Base-by-base conservation (phyloP, 768 basidiomycete genomes). In the Pleurotus salmoneostramineus region DNA sequence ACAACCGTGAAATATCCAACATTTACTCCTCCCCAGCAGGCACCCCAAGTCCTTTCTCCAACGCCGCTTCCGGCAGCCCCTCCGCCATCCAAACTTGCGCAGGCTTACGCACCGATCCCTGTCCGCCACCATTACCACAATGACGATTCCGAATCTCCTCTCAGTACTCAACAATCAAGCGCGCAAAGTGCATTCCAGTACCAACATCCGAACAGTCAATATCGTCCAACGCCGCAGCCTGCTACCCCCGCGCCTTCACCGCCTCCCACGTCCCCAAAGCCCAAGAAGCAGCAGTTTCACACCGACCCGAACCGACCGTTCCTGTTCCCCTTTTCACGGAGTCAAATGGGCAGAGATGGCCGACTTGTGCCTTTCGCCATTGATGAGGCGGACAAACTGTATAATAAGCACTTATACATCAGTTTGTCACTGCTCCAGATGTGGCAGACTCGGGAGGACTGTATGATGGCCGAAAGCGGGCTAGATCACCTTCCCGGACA, bases 281-380 rank as follows among this genome's bases (percentile, higher is more conserved):
- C 92, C 7, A 99, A 99, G 77, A 98, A 98, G 69, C 96, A 96
- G 68, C 93, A 96, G 68, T 99, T 93, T 69, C 97, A 98, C 68
- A 99, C 97, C 0, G 97, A 99, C 71, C 97, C 95, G 68, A 85
- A 76, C 47, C 81, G 91, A 10, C 96, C 97, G 1, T 99, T 98
- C 69, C 74, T 98, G 60, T 95, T 99, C 69, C 97, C 97, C 0
- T 99, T 97, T 69, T 92, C 94, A 5, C 82, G 85, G n/a, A 78
- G 71, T 50, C 46, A 49, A 49, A 11, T 77, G 55, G 76, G 83
- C 32, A 80, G 82, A 50, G 81, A 85, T 58, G 78, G 77, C 21
- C 81, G 83, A 43, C 76, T 91, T n/a, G 92, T 98, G 3, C 97
- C 97, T 2, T 95, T 89, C 69, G 94, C 95, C 3, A 94, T 99